Percentiles rank a stretch among this genome's conserved stretches.
Conservation (phyloP, 345 rosid genomes). For the Geranium rotundifolium region DNA sequence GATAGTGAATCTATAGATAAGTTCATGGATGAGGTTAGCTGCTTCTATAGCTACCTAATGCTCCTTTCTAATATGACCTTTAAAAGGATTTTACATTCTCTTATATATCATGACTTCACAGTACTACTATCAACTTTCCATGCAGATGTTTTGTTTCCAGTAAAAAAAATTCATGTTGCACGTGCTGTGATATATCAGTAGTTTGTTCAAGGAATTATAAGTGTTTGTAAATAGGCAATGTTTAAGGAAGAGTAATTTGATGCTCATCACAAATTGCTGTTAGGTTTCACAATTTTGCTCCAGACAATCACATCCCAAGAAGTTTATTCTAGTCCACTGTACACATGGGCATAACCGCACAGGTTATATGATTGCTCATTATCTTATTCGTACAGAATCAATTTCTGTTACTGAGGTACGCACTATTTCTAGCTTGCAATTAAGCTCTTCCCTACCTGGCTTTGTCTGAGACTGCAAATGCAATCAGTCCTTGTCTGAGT, state of each 20-base stretch:
- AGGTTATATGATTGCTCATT: conserved; percentile 91
- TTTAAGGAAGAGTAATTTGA: not conserved
- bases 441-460: not conserved
- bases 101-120: not conserved
- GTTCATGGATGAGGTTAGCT: conserved; percentile 72
- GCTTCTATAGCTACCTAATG: not conserved
- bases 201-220: not conserved
- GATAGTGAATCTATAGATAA: conserved; percentile 72
- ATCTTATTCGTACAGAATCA: conserved; percentile 69
- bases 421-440: conserved; percentile 2
- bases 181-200: not conserved
- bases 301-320: conserved; percentile 66
- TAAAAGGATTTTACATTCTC: not conserved
- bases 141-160: not conserved
- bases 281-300: conserved; percentile 67
- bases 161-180: not conserved
- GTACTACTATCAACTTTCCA: not conserved
- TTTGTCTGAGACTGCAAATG: not conserved
- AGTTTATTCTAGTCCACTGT: conserved; percentile 86
- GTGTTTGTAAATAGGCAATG: not conserved
- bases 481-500: not conserved
- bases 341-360: conserved; percentile 99
- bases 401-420: conserved; percentile 75
- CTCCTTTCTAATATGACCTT: not conserved
- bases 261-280: conserved; percentile 1